Percentiles rank a stretch among this genome's conserved stretches.
phyloP scores from a whole-genome alignment of 2,329 filamentous ascomycete genomes.

The Stenocarpella maydis region DNA sequence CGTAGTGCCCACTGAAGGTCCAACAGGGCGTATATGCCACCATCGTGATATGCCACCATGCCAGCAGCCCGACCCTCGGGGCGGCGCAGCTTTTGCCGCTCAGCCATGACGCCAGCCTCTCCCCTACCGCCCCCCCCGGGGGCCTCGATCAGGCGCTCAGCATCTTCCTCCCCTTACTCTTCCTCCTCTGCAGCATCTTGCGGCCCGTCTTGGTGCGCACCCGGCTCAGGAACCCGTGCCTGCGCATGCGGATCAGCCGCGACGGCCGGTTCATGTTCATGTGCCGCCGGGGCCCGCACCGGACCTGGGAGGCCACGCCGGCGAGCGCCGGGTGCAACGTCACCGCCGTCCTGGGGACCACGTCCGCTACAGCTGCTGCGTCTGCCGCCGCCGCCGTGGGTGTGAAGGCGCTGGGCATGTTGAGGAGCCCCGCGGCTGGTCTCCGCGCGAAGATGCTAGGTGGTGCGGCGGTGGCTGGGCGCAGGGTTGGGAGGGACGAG shows the following conservation, averaged over 20 bases:
- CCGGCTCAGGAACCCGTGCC: conserved; percentile 64
- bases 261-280: conserved; percentile 64
- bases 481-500: conserved; percentile 57
- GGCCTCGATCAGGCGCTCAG: conserved; percentile 45
- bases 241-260: conserved; percentile 65
- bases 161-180: conserved; percentile 59
- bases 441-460: conserved; percentile 42
- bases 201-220: conserved; percentile 59
- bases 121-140: too few relatives aligned
- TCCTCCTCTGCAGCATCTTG: conserved; percentile 61
- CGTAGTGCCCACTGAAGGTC: neutral
- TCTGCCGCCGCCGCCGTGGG: conserved; percentile 38
- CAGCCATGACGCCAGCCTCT: too few relatives aligned
- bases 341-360: conserved; percentile 56
- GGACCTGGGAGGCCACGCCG: conserved; percentile 55
- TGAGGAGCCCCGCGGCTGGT: conserved; percentile 41
- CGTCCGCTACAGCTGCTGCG: conserved; percentile 43
- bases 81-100: too few relatives aligned
- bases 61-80: too few relatives aligned
- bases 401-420: conserved; percentile 40
- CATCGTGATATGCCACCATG: neutral
- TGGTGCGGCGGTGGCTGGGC: conserved; percentile 51
- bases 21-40: neutral
- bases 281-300: conserved; percentile 60
- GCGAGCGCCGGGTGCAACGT: conserved; percentile 62